Evolutionary conservation across 306 rosid species (phyloP).

Genomic region (Citrullus colocynthis): DNA sequence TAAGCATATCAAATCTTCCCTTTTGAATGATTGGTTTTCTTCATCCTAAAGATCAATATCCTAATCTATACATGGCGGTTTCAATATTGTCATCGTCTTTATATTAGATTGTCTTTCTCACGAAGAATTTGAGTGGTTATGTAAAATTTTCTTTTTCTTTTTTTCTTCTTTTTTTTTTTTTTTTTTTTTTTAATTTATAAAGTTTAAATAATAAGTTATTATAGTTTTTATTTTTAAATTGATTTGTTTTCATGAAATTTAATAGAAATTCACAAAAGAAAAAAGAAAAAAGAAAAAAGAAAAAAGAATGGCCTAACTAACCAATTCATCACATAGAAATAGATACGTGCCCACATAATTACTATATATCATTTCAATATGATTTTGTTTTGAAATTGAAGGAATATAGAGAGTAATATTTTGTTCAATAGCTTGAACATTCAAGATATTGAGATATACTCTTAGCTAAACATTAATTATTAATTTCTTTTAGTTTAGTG

Average conservation of each 20-base stretch:
- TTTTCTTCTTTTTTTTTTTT: neutral
- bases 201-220: neutral
- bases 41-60: slow-evolving; percentile 2
- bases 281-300: neutral
- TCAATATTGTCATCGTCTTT: neutral
- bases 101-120: neutral
- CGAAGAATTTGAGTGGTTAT: neutral
- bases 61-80: neutral
- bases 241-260: neutral
- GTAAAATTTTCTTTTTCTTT: neutral
- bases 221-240: neutral
- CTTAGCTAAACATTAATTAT: neutral
- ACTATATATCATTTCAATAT: neutral
- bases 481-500: too few species aligned
- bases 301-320: neutral
- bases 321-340: neutral
- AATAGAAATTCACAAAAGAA: neutral
- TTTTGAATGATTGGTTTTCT: neutral
- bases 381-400: neutral
- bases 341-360: neutral
- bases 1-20: neutral
- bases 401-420: neutral
- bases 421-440: too few species aligned
- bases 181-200: neutral
- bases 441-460: neutral